Evolutionary conservation across 1,139 yeast genomes (phyloP), one percentile per base, ranked within the genome.

Genomic region (Kodamaea arcana): DNA sequence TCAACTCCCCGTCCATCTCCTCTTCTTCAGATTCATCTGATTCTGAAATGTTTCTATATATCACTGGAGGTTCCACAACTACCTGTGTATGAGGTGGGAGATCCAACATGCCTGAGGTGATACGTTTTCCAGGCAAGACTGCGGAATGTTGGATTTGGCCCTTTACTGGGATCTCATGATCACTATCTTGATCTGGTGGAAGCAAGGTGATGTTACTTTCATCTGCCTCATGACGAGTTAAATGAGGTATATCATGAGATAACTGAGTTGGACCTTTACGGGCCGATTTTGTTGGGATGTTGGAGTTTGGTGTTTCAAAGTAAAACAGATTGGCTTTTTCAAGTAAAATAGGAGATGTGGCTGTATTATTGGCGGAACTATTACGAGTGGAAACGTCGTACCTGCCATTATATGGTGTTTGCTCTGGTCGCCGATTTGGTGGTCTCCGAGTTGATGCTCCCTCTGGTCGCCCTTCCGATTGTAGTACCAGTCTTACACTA

Each of bases 61-160:
- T 6, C 9, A 9, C 6, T 9, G 22, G 22, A 18, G 22, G 22
- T 9, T 18, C 9, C 9, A 7, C 22, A 6, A 9, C 6, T 7
- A 7, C 9, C 12, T 43, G 46, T 6, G 45, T 24, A 14, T 48
- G 49, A 6, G 39, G 51, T 1, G 72, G 72, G 24, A 60, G 49
- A 32, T 48, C 51, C 32, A 82, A 58, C 85, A 80, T 81, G 1
- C 88, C 88, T 0, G 85, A 79, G 1, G 84, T 78, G 30, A 80
- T 78, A 49, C 86, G 65, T 34, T 58, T 58, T 1, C 71, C 63
- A 1, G 67, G 60, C 15, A 62, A 54, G 27, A 34, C 39, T 3
- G 36, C 45, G 17, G 28, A 25, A 6, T 25, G 17, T 6, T 13
- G 11, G 6, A 9, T 25, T 11, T 15, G 21, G n/a, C 45, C 29